Conservation (phyloP, 2,329 filamentous ascomycete genomes). For the Tolypocladium ophioglossoides region DNA sequence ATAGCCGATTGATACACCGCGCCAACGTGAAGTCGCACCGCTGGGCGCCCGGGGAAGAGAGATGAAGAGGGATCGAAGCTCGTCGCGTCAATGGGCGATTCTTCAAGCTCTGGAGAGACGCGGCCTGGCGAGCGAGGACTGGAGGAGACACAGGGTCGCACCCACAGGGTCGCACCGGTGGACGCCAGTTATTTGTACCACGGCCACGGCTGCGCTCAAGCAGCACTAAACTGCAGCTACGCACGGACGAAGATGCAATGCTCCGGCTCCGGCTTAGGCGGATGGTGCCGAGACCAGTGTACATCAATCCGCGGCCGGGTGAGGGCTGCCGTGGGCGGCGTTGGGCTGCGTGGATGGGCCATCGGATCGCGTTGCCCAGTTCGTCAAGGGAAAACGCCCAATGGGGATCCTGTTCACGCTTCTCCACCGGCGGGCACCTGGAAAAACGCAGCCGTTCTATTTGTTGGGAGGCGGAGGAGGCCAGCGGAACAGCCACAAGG, state of each 20-base stretch:
- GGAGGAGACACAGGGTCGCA: too few species aligned
- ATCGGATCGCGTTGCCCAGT: neutral
- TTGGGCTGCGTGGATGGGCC: too few species aligned
- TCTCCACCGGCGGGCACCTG: neutral
- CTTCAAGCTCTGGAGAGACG: neutral
- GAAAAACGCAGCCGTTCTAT: too few species aligned
- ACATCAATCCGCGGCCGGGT: too few species aligned
- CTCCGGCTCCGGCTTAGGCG: too few species aligned
- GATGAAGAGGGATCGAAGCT: neutral
- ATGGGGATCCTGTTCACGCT: neutral
- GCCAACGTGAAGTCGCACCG: neutral
- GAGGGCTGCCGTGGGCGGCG: too few species aligned
- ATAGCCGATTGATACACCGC: neutral
- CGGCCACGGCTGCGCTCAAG: too few species aligned
- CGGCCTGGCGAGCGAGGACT: neutral
- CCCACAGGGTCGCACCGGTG: neutral
- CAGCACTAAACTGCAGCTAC: too few species aligned
- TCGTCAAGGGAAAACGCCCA: neutral
- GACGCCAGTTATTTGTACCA: neutral
- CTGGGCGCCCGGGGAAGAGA: neutral
- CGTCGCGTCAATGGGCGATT: neutral
- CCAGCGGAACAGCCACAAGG: neutral
- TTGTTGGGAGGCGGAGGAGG: neutral
- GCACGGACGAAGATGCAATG: too few species aligned
- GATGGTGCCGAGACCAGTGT: too few species aligned